phyloP scores from a whole-genome alignment of 306 rosid species.

The Ceratonia siliqua region DNA sequence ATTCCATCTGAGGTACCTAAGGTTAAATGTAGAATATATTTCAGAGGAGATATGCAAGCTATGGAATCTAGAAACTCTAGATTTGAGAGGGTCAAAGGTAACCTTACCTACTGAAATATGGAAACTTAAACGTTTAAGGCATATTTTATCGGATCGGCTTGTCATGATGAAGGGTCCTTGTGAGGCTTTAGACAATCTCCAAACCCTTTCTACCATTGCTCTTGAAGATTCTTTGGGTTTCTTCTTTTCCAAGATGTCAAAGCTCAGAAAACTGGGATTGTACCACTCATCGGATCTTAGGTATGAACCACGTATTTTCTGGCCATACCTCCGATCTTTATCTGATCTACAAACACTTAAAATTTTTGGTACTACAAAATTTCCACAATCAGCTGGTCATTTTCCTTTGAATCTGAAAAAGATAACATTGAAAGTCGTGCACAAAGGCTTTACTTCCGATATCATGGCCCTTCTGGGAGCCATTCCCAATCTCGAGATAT shows the following conservation, averaged over 20 bases:
- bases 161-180: neutral
- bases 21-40: neutral
- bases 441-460: accelerated
- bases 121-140: neutral
- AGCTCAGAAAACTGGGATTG: neutral
- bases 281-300: neutral
- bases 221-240: neutral
- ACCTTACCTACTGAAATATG: neutral
- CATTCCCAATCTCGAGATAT: neutral
- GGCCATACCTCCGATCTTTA: neutral
- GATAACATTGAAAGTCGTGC: neutral
- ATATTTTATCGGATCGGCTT: neutral
- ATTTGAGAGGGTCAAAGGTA: neutral
- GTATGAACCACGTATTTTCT: neutral
- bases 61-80: neutral
- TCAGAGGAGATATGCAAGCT: neutral
- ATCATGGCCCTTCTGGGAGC: neutral
- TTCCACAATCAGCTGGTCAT: neutral
- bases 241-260: neutral
- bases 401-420: neutral
- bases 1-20: neutral
- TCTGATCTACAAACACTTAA: neutral
- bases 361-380: neutral
- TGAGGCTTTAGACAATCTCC: no score
- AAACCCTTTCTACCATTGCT: neutral